These are phyloP conservation scores for Cadophora sp. DNA, from an alignment of 2,329 filamentous ascomycete genomes.

Conservation along the genomic window DNA sequence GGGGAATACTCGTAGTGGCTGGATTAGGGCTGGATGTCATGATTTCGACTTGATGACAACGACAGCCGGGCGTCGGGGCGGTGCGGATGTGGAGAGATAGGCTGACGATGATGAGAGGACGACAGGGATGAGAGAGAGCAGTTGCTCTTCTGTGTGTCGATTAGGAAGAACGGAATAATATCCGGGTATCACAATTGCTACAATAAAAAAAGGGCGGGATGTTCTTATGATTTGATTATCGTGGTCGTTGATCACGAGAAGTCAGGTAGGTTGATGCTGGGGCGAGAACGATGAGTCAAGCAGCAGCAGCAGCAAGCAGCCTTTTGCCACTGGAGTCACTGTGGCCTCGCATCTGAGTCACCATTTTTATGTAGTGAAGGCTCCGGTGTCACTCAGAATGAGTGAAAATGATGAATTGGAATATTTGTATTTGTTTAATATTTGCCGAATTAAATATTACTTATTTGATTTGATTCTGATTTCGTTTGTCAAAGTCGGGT, in stretches of 20 bases:
- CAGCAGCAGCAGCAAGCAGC: background rate
- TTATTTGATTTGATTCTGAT: conserved; percentile 3
- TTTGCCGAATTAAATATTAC: background rate
- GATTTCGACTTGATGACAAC: conserved; percentile 12
- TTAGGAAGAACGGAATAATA: background rate
- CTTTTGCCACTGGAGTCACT: conserved; percentile 13
- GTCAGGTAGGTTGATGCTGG: background rate
- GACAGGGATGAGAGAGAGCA: background rate
- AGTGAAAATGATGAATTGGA: background rate
- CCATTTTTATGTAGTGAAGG: background rate
- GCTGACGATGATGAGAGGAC: conserved; percentile 8
- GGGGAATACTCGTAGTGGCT: background rate
- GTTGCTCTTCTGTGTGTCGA: background rate
- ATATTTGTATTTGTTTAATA: background rate
- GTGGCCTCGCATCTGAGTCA: conserved; percentile 16
- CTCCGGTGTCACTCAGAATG: background rate
- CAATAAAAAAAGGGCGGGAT: background rate
- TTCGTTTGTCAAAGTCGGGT: background rate
- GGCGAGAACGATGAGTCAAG: conserved; percentile 17
- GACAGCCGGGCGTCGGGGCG: conserved; percentile 5
- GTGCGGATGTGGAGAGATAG: background rate
- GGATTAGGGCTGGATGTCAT: conserved; percentile 18
- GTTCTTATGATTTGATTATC: conserved; percentile 7
- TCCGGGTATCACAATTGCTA: conserved; percentile 7
- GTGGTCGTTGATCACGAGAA: background rate